A percentile compares a stretch with the other conserved stretches of the same genome.
These are phyloP conservation scores for Oenanthe sinensis DNA, from an alignment of 129 eudicot genomes.

Conservation along the genomic window DNA sequence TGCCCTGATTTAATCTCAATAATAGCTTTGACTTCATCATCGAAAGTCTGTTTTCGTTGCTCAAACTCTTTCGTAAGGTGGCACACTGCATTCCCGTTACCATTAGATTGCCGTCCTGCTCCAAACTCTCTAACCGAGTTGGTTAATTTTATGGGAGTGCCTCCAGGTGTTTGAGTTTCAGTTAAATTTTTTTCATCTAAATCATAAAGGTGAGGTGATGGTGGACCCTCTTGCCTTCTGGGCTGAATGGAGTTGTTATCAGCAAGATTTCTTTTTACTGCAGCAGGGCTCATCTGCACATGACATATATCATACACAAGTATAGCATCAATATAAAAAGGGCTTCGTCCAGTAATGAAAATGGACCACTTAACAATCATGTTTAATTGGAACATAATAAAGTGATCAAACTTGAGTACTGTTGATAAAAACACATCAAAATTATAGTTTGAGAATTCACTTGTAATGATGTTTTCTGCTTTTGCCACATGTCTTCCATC, in stretches of 20 bases:
- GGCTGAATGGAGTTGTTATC: conserved; percentile 20
- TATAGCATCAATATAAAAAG: not conserved
- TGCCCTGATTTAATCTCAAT: conserved; percentile 18
- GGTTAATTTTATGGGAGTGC: conserved; percentile 25
- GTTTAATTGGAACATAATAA: not conserved
- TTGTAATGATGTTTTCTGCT: conserved; percentile 69
- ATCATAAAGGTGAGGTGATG: conserved; percentile 30
- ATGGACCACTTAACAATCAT: not conserved
- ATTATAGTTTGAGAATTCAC: conserved; percentile 32
- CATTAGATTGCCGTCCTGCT: conserved; percentile 29
- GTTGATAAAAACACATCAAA: not conserved
- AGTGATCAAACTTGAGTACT: not conserved
- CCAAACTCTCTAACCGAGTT: conserved; percentile 18
- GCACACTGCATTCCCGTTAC: conserved; percentile 21
- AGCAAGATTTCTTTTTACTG: conserved; percentile 24
- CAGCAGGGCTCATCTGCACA: conserved; percentile 44
- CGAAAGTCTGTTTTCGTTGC: conserved; percentile 47
- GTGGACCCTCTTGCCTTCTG: conserved; percentile 22
- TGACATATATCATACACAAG: not conserved
- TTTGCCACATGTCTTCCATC: conserved; percentile 81
- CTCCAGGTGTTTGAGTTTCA: conserved; percentile 32
- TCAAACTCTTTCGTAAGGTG: conserved; percentile 55
- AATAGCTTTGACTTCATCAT: conserved; percentile 50
- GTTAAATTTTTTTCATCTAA: conserved; percentile 26
- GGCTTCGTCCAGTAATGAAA: not conserved